phyloP scores from a whole-genome alignment of 2,329 filamentous ascomycete genomes.

The Colletotrichum kahawae region DNA sequence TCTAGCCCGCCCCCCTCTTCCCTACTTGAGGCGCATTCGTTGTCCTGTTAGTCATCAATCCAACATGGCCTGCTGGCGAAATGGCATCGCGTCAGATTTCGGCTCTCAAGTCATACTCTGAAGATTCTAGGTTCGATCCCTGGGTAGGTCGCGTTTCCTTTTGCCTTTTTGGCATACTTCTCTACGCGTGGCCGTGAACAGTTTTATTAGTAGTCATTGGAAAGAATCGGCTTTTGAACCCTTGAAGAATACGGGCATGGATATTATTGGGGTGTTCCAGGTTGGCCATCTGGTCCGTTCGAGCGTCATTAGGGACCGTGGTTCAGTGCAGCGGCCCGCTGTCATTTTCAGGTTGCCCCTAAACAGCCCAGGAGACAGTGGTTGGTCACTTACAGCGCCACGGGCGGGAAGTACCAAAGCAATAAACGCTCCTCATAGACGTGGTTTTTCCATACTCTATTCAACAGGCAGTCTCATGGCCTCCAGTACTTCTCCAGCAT shows the following conservation, averaged over 20 bases:
- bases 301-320: background rate
- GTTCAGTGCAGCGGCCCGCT: background rate
- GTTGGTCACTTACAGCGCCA: background rate
- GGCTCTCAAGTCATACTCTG: conserved; percentile 19
- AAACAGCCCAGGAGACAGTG: background rate
- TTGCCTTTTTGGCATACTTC: background rate
- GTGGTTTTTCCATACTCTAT: background rate
- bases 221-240: background rate
- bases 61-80: conserved; percentile 20
- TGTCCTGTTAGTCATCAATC: rapidly evolving
- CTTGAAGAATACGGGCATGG: background rate
- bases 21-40: background rate
- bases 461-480: background rate
- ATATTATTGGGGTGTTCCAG: background rate
- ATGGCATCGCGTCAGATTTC: conserved; percentile 24
- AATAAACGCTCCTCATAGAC: background rate
- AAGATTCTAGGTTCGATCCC: conserved; percentile 24
- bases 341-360: background rate
- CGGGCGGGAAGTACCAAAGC: too few relatives aligned
- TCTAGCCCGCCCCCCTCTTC: too few relatives aligned
- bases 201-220: background rate
- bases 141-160: conserved; percentile 15
- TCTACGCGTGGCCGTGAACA: background rate
- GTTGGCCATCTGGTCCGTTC: background rate
- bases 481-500: conserved; percentile 20